Evolutionary conservation across 1,139 yeast genomes (phyloP).

Genomic region (Ogataea hybrid): DNA sequence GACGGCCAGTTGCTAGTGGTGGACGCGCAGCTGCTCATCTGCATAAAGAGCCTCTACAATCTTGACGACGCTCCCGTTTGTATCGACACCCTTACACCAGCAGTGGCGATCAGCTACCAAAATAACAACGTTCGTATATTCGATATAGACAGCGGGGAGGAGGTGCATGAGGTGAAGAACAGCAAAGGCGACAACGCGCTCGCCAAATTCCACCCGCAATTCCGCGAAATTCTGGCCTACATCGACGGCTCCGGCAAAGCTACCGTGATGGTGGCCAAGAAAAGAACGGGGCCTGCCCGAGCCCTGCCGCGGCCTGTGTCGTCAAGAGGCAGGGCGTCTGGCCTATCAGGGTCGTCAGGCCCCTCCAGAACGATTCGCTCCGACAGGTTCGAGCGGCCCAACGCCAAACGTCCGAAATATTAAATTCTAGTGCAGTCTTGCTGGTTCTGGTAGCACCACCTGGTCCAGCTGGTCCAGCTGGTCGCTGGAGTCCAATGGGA

Average conservation of each 20-base stretch:
- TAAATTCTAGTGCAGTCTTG: slow-evolving; percentile 12
- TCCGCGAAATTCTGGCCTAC: slow-evolving; percentile 16
- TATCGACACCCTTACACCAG: slow-evolving; percentile 47
- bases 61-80: slow-evolving; percentile 50
- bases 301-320: slow-evolving; percentile 1
- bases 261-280: slow-evolving; percentile 13
- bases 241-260: slow-evolving; percentile 18
- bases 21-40: slow-evolving; percentile 74
- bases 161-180: slow-evolving; percentile 38
- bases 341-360: background rate
- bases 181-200: slow-evolving; percentile 28
- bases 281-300: slow-evolving; percentile 4
- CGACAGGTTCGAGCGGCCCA: slow-evolving; percentile 1
- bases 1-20: slow-evolving; percentile 84
- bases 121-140: slow-evolving; percentile 32
- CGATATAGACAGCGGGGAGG: slow-evolving; percentile 34
- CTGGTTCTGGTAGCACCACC: slow-evolving; percentile 20
- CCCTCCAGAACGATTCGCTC: background rate
- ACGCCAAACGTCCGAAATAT: slow-evolving; percentile 5
- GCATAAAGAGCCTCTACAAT: slow-evolving; percentile 79
- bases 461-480: slow-evolving; percentile 11
- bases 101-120: slow-evolving; percentile 27
- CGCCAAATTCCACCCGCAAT: slow-evolving; percentile 17
- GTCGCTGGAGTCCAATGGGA: slow-evolving; percentile 21
- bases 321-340: slow-evolving; percentile 1